These are phyloP conservation scores for Ceratocystis albifundus DNA, from an alignment of 2,329 filamentous ascomycete genomes.

Conservation along the genomic window DNA sequence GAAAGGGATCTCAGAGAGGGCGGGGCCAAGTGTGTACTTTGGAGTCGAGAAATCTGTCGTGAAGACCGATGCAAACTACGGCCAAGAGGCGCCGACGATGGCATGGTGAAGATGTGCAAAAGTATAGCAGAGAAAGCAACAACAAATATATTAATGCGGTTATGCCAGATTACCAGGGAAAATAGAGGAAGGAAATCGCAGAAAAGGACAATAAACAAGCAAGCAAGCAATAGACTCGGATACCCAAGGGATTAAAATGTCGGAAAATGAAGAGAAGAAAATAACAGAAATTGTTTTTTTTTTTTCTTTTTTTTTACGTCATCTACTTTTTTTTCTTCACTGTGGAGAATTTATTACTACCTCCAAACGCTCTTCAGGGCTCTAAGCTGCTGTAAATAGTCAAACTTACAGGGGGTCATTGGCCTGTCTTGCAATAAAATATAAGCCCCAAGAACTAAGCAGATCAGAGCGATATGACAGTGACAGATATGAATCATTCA, in stretches of 20 bases:
- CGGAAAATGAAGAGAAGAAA: neutral
- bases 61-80: slow-evolving; percentile 34
- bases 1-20: slow-evolving; percentile 21
- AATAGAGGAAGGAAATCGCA: neutral
- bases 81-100: slow-evolving; percentile 32
- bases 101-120: slow-evolving; percentile 27
- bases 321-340: neutral
- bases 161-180: neutral
- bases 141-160: neutral
- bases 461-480: neutral
- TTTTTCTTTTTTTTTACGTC: neutral
- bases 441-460: neutral
- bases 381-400: neutral
- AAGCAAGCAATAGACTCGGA: neutral
- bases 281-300: neutral
- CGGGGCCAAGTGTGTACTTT: slow-evolving; percentile 4
- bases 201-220: neutral
- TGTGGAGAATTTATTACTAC: neutral
- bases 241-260: neutral
- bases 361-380: neutral
- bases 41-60: slow-evolving; percentile 27
- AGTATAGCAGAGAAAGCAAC: neutral
- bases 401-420: neutral
- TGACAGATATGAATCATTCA: neutral
- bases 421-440: neutral